phyloP scores from a whole-genome alignment of 176 grass and related monocot genomes.

The Oryza australiensis region DNA sequence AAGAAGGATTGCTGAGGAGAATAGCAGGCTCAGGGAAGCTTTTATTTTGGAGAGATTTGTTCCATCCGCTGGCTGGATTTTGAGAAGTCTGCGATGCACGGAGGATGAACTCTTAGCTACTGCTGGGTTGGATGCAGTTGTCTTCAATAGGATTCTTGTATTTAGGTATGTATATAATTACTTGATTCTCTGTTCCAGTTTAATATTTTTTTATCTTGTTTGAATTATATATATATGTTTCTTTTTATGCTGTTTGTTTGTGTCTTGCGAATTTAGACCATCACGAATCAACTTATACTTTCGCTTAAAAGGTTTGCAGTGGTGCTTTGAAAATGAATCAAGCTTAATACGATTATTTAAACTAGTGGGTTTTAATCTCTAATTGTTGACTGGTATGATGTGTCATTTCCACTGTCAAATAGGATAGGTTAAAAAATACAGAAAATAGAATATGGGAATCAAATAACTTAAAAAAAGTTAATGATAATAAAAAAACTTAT shows the following conservation, averaged over 20 bases:
- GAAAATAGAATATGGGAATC: background rate
- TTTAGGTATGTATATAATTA: constrained; percentile 61
- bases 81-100: constrained; percentile 76
- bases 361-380: background rate
- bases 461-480: background rate
- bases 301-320: background rate
- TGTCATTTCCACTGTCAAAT: constrained; percentile 4
- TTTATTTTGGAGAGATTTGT: constrained; percentile 89
- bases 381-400: background rate
- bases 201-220: background rate
- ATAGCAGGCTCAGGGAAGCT: constrained; percentile 52
- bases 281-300: constrained; percentile 4
- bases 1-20: constrained; percentile 68
- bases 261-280: background rate
- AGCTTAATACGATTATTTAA: background rate
- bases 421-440: background rate
- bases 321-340: background rate
- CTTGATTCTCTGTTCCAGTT: background rate
- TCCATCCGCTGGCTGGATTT: constrained; percentile 75
- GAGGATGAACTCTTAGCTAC: constrained; percentile 76
- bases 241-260: constrained; percentile 4
- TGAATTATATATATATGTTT: background rate
- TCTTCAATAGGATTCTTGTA: constrained; percentile 80
- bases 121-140: constrained; percentile 88
- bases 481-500: background rate